A percentile compares a stretch with the other conserved stretches of the same genome.
These are phyloP conservation scores for Verbascum thapsus DNA, from an alignment of 257 asterid species.

Conservation along the genomic window DNA sequence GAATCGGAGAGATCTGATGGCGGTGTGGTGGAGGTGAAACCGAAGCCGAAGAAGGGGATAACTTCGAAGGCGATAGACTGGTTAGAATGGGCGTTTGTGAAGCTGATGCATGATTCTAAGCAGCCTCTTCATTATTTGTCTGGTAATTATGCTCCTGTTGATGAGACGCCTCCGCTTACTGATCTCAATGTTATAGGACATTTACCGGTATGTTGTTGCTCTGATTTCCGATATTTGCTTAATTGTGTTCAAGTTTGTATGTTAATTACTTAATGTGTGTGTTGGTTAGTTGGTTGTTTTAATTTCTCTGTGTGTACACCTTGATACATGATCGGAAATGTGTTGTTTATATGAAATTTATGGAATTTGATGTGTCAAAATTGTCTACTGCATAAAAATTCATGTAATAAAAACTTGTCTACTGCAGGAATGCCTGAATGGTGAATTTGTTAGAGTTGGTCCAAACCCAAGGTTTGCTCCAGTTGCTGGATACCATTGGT, in stretches of 20 bases:
- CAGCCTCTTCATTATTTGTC: constrained; percentile 70
- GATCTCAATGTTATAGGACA: constrained; percentile 70
- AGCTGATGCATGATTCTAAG: constrained; percentile 66
- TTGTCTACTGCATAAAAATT: constrained; percentile 16
- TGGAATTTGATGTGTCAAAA: too few species aligned
- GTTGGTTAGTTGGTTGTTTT: not conserved
- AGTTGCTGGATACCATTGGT: constrained; percentile 98
- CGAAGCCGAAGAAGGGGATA: constrained; percentile 66
- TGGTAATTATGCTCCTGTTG: constrained; percentile 86
- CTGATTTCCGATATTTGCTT: too few species aligned
- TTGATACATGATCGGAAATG: too few species aligned
- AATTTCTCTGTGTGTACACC: too few species aligned
- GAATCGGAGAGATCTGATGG: constrained; percentile 43
- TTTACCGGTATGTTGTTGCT: constrained; percentile 65
- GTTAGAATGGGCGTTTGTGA: constrained; percentile 72
- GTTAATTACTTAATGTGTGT: not conserved
- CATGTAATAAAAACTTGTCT: constrained; percentile 5
- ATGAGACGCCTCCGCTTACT: constrained; percentile 78
- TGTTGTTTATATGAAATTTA: too few species aligned
- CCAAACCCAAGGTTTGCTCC: constrained; percentile 92
- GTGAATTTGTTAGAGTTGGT: constrained; percentile 96
- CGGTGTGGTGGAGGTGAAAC: constrained; percentile 67
- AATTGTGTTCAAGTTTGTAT: not conserved
- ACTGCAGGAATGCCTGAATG: constrained; percentile 87
- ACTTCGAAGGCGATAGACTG: constrained; percentile 68